phyloP scores from a whole-genome alignment of 352 stramenopile species.

The Globisporangium irregulare region DNA sequence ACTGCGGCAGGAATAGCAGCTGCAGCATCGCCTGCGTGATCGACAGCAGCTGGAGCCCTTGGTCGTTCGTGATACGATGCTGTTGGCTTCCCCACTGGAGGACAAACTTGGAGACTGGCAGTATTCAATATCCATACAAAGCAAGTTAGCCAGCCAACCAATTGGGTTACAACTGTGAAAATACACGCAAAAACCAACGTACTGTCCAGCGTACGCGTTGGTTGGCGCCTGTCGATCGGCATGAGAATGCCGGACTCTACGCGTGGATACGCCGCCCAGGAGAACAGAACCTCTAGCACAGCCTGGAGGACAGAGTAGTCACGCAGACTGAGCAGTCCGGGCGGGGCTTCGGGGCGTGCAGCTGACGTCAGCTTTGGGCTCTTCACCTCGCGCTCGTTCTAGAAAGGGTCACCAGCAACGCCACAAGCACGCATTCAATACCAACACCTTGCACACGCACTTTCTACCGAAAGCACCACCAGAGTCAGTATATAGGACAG shows the following conservation, averaged over 20 bases:
- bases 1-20: conserved; percentile 64
- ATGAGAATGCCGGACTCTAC: conserved; percentile 53
- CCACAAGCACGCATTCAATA: not conserved
- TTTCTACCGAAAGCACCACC: not conserved
- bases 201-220: conserved; percentile 82
- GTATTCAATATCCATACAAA: not conserved
- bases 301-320: conserved; percentile 85
- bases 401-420: too few relatives aligned
- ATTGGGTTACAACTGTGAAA: not conserved
- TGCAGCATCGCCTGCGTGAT: conserved; percentile 51
- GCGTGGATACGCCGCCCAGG: conserved; percentile 55
- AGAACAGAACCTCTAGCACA: conserved; percentile 70
- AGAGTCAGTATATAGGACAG: not conserved
- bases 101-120: conserved; percentile 52
- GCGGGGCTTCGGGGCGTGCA: conserved; percentile 40
- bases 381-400: conserved; percentile 1
- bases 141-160: not conserved
- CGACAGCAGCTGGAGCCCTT: conserved; percentile 32
- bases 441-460: not conserved
- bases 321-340: conserved; percentile 71
- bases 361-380: conserved; percentile 14
- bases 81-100: conserved; percentile 38
- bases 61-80: conserved; percentile 11
- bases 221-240: conserved; percentile 57
- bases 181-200: conserved; percentile 14